Conservation (phyloP, 192 early-diverging fungal species). For the Podila epigama region DNA sequence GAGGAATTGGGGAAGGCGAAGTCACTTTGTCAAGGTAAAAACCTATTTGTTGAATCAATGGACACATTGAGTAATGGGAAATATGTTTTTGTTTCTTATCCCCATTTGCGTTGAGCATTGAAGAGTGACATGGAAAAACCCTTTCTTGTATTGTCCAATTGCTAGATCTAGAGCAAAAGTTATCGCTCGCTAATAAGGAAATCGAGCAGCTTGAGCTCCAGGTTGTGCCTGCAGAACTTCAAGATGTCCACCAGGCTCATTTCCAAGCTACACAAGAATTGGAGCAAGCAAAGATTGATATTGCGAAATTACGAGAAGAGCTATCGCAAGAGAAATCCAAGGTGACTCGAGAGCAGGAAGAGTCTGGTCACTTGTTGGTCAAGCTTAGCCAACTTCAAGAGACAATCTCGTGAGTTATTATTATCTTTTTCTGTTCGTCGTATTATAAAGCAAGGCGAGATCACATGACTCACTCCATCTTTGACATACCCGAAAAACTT, state of each 20-base stretch:
- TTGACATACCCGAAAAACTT: not conserved
- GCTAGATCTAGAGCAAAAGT: conserved; percentile 22
- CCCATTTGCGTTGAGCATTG: not conserved
- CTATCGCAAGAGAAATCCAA: conserved; percentile 28
- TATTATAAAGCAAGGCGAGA: too few relatives aligned
- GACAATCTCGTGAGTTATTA: conserved; percentile 39
- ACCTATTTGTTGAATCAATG: too few relatives aligned
- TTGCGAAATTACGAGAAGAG: conserved; percentile 4
- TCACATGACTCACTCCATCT: too few relatives aligned
- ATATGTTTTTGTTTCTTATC: not conserved
- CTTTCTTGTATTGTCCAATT: not conserved
- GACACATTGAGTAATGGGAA: too few relatives aligned
- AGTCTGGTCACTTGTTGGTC: conserved; percentile 29
- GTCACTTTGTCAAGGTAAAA: conserved; percentile 19
- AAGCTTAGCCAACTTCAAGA: conserved; percentile 46
- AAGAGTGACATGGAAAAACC: not conserved
- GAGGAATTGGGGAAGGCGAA: conserved; percentile 5
- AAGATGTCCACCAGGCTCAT: conserved; percentile 36
- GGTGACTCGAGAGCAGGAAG: conserved; percentile 33
- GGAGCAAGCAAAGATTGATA: conserved; percentile 14
- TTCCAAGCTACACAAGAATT: conserved; percentile 42
- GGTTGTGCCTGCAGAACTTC: conserved; percentile 27
- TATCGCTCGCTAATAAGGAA: conserved; percentile 26
- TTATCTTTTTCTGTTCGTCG: too few relatives aligned
- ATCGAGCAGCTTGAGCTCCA: conserved; percentile 43